These are phyloP conservation scores for Xylaria acuta DNA, from an alignment of 495 filamentous ascomycete species.

Conservation along the genomic window DNA sequence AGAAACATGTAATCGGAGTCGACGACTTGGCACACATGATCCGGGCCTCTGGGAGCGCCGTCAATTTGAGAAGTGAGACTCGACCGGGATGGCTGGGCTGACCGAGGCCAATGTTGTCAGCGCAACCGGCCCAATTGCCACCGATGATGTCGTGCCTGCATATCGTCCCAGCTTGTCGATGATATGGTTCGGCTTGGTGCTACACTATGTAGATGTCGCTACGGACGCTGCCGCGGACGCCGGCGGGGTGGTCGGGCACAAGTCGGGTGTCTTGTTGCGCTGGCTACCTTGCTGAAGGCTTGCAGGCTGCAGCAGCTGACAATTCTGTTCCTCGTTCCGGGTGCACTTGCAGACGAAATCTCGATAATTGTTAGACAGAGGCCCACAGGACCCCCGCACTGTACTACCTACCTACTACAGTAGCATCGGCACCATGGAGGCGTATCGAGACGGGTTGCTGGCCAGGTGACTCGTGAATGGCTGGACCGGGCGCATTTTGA, in stretches of 20 bases:
- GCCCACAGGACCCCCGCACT: not conserved
- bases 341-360: not conserved
- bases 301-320: conserved; percentile 12
- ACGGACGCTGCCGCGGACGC: not conserved
- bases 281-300: not conserved
- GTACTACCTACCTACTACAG: not conserved
- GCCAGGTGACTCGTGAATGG: conserved; percentile 3
- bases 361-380: not conserved
- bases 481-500: not conserved
- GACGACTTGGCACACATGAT: conserved; percentile 18
- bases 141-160: conserved; percentile 10
- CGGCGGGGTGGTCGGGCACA: not conserved
- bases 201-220: not conserved
- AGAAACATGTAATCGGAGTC: not conserved
- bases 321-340: not conserved
- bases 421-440: not conserved
- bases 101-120: not conserved
- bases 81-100: conserved; percentile 9
- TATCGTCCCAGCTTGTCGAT: not conserved
- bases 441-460: not conserved
- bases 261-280: conserved; percentile 9
- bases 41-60: conserved; percentile 2
- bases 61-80: not conserved
- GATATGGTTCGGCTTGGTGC: conserved; percentile 1
- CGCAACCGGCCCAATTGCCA: not conserved